Conservation (phyloP, 1,284 basidiomycete genomes). For the Trichosporon faecale region DNA sequence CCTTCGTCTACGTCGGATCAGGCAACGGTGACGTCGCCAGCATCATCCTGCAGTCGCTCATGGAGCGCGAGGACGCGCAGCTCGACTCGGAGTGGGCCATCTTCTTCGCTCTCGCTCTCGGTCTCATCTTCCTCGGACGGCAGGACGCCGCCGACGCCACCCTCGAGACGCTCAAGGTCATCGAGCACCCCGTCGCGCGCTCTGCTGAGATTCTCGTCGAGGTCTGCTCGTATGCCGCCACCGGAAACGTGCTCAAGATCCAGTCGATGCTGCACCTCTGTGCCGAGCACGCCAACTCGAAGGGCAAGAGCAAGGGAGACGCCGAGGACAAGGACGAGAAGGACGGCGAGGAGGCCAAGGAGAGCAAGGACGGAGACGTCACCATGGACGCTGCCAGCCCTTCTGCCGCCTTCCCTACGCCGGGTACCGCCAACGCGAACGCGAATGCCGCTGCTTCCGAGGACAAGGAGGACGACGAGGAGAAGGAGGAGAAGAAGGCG, state of each 20-base stretch:
- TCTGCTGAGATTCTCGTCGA: constrained; percentile 91
- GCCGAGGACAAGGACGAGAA: constrained; percentile 34
- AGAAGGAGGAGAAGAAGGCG: constrained; percentile 51
- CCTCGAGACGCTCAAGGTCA: constrained; percentile 89
- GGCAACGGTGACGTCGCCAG: constrained; percentile 90
- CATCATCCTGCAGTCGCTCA: constrained; percentile 85
- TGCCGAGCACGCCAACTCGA: constrained; percentile 71
- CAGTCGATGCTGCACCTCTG: constrained; percentile 92
- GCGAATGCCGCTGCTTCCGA: constrained; percentile 22
- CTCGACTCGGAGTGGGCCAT: constrained; percentile 90
- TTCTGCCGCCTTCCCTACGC: constrained; percentile 13
- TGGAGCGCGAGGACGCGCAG: constrained; percentile 71
- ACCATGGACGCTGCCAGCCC: constrained; percentile 27
- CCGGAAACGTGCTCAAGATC: constrained; percentile 91
- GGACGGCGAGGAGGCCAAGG: constrained; percentile 23
- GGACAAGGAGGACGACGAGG: constrained; percentile 39
- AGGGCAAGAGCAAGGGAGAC: constrained; percentile 33
- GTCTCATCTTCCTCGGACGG: constrained; percentile 83
- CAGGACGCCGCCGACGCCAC: constrained; percentile 93
- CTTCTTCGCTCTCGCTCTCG: constrained; percentile 86
- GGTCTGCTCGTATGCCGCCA: constrained; percentile 91
- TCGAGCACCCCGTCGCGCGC: constrained; percentile 88
- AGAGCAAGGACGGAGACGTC: constrained; percentile 30
- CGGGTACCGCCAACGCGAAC: constrained; percentile 19
- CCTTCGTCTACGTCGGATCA: constrained; percentile 94